Evolutionary conservation across 164 flowering plant species (phyloP).

Genomic region (Cinnamomum micranthum): DNA sequence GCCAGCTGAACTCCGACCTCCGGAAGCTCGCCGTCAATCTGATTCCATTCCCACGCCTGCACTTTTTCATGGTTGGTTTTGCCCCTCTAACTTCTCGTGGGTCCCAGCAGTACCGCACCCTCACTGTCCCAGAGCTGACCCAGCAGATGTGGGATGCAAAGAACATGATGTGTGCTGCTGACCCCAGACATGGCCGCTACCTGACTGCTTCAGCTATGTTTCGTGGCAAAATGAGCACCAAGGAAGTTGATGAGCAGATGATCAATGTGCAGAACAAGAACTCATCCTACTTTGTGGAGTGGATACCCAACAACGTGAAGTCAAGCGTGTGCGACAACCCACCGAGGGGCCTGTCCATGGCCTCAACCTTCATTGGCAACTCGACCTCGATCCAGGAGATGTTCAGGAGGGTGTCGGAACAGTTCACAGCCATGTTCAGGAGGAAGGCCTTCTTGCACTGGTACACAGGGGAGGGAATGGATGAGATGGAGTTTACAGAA

Average conservation of each 20-base stretch:
- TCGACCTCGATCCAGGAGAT: conserved; percentile 50
- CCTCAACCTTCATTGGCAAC: conserved; percentile 47
- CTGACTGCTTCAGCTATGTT: conserved; percentile 52
- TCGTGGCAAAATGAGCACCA: conserved; percentile 49
- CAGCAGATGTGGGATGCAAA: conserved; percentile 59
- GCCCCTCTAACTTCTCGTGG: conserved; percentile 53
- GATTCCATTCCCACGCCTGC: conserved; percentile 55
- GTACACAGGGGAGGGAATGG: conserved; percentile 56
- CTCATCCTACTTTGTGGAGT: conserved; percentile 47
- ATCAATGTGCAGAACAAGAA: conserved; percentile 49
- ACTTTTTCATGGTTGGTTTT: conserved; percentile 60
- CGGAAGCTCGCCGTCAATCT: conserved; percentile 52
- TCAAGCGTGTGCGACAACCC: conserved; percentile 46
- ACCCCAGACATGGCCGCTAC: conserved; percentile 46
- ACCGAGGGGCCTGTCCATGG: conserved; percentile 44
- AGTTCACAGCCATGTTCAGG: conserved; percentile 53
- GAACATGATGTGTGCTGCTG: conserved; percentile 60
- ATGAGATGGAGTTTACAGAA: conserved; percentile 51
- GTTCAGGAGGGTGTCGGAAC: conserved; percentile 51
- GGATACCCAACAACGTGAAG: conserved; percentile 52
- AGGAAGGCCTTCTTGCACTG: conserved; percentile 53
- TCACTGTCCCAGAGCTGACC: conserved; percentile 53
- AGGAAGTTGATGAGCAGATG: conserved; percentile 57
- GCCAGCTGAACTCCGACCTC: conserved; percentile 49
- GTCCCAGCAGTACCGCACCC: conserved; percentile 43